Evolutionary conservation across 495 filamentous ascomycete species (phyloP).

Genomic region (Penicillium paxilli): DNA sequence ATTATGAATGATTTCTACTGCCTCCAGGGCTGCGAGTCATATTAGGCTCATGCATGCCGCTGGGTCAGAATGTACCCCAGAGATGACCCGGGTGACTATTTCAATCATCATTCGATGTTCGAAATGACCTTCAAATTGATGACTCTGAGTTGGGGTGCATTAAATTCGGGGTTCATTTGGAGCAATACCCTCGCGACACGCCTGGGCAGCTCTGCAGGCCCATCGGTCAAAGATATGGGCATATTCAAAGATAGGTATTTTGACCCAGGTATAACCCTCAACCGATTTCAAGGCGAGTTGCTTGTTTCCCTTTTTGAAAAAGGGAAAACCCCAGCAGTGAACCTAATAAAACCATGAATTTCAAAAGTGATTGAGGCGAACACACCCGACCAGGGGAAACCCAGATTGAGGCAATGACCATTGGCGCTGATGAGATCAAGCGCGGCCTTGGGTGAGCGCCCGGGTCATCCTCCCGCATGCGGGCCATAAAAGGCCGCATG

Average conservation of each 20-base stretch:
- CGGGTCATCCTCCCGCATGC: neutral
- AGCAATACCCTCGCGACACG: neutral
- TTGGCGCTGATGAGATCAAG: slow-evolving; percentile 9
- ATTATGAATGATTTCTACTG: slow-evolving; percentile 16
- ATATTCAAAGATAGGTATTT: too few species aligned
- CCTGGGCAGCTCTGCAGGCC: too few species aligned
- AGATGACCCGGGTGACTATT: slow-evolving; percentile 18
- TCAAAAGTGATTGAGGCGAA: neutral
- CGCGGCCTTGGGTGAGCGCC: neutral
- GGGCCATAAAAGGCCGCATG: slow-evolving; percentile 2
- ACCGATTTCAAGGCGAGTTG: too few species aligned
- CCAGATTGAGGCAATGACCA: neutral
- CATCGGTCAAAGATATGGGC: too few species aligned
- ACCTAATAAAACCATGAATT: neutral
- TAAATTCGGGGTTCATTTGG: neutral
- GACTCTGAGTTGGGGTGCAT: neutral
- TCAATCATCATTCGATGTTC: slow-evolving; percentile 10
- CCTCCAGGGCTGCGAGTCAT: neutral
- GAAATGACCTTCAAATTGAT: slow-evolving; percentile 11
- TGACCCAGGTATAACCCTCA: too few species aligned
- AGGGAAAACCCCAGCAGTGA: too few species aligned
- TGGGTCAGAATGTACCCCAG: slow-evolving; percentile 1
- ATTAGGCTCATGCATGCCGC: slow-evolving; percentile 10
- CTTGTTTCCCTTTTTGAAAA: too few species aligned
- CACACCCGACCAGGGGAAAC: neutral